Evolutionary conservation across 2,329 filamentous ascomycete species (phyloP), one percentile per base, ranked within the genome.

Genomic region (Claviceps sp.): DNA sequence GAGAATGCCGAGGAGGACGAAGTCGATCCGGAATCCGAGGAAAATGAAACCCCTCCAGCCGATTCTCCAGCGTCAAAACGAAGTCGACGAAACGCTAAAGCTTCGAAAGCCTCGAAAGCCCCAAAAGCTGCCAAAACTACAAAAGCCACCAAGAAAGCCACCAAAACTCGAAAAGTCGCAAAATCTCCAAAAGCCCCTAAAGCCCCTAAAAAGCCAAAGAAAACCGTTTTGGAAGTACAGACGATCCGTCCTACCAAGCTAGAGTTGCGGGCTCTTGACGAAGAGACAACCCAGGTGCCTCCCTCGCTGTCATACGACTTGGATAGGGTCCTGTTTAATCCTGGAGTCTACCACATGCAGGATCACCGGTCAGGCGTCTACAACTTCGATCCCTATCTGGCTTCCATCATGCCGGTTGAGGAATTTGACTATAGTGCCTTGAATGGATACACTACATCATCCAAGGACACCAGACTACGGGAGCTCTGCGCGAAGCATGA

Each of bases 311-410:
- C 80, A 2, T 85, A 93, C 63, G 85, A 86, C 6, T 73, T 96
- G 37, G 88, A 95, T 56, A 78, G 89, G 52, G 91, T 94, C n/a
- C 72, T 98, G 2, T 98, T 98, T 76, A 98, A 96, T 61, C 85
- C 85, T 2, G 90, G 93, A 22, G 87, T 96, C 40, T 95, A 96
- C 65, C 84, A 88, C 49, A 77, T 98, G 50, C 90, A 95, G 67
- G 93, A 98, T 65, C 82, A 85, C 24, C 80, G 88, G 53, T 89
- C 91, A 41, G 78, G 82, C 17, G 89, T 97, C 6, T 98, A 82
- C 75, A 98, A 98, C 65, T 98, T 98, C 61, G 91, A 98, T 63
- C 93, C 94, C 0, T 96, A 96, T 62, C 76, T 98, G 19, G 81
- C 89, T 55, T 82, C 82, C 50, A 94, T 98, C 60, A 97, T 97